Base-by-base conservation (phyloP, 306 rosid genomes). In the Heteromeles arbutifolia region DNA sequence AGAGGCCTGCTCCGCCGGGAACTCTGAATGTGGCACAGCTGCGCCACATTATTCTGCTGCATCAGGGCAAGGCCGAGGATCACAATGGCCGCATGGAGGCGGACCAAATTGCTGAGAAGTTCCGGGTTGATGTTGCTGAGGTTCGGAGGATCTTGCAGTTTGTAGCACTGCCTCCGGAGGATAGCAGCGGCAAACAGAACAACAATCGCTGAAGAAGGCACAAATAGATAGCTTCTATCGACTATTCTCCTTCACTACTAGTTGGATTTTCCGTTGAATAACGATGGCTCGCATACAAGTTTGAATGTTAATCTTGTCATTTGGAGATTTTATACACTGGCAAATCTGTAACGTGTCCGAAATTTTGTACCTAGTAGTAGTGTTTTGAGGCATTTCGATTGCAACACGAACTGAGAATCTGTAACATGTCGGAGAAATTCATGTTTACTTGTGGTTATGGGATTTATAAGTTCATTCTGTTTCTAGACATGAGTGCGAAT, bases 41-140 rank as follows among this genome's bases (percentile, higher is more conserved):
- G 82, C 96, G 98, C 53, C 97, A 88, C 28, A 72, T 87, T 61
- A 77, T 96, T 61, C 92, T 88, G 48, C 83, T 90, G 69, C 90
- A 88, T 62, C 88, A 88, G 79, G 97, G 97, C 45, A 96, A 90
- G 86, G 92, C 97, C 41, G 93, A 87, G 52, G 97, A 92, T 78
- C 88, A 88, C 72, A 70, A 81, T 22, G 96, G 99, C 8, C 88
- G 85, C 12, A 90, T 96, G 98, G 87, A 82, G 41, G 78, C 43
- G 74, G 79, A 81, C 26, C 90, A 78, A 86, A 92, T 92, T 31
- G 97, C 99, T 6, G 84, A 87, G 67, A 91, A 75, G 31, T 91
- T 81, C 65, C 58, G 39, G 54, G 84, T 93, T 8, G 88, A 90
- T 32, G 85, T 69, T 11, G 77, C 67, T 6, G 89, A 92, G 86